Evolutionary conservation across 208 protist genomes (phyloP).

Genomic region (Crithidia acanthocephali): DNA sequence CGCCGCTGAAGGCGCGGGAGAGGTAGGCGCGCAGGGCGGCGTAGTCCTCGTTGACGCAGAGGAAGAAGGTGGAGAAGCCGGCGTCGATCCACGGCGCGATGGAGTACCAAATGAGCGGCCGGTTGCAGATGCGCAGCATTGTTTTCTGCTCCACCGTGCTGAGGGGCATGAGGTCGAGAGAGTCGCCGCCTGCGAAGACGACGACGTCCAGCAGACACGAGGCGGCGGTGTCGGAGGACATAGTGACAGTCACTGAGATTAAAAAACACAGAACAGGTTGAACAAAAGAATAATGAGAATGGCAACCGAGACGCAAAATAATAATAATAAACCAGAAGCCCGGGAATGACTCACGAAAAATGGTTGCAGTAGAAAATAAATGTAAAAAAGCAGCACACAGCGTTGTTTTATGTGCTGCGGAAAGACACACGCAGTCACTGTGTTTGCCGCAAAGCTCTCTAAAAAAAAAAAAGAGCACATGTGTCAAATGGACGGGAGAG

Average conservation of each 20-base stretch:
- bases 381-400: too few relatives aligned
- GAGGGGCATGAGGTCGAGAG: slow-evolving; percentile 55
- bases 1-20: slow-evolving; percentile 47
- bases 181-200: slow-evolving; percentile 77
- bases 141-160: slow-evolving; percentile 65
- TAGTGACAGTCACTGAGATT: neutral
- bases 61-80: slow-evolving; percentile 76
- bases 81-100: slow-evolving; percentile 74
- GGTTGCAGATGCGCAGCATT: slow-evolving; percentile 78
- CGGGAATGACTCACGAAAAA: too few relatives aligned
- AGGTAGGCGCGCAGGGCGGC: slow-evolving; percentile 69
- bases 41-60: slow-evolving; percentile 82
- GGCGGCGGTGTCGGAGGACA: slow-evolving; percentile 31
- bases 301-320: too few relatives aligned
- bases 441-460: too few relatives aligned
- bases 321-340: too few relatives aligned
- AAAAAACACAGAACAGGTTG: neutral
- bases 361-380: too few relatives aligned
- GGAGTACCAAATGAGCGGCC: slow-evolving; percentile 86
- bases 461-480: too few relatives aligned
- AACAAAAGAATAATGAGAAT: neutral
- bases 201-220: slow-evolving; percentile 76
- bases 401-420: too few relatives aligned
- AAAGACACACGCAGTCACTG: too few relatives aligned
- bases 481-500: too few relatives aligned